These are phyloP conservation scores for Stentor roeselii DNA, from an alignment of 73 alveolate genomes.

Conservation along the genomic window DNA sequence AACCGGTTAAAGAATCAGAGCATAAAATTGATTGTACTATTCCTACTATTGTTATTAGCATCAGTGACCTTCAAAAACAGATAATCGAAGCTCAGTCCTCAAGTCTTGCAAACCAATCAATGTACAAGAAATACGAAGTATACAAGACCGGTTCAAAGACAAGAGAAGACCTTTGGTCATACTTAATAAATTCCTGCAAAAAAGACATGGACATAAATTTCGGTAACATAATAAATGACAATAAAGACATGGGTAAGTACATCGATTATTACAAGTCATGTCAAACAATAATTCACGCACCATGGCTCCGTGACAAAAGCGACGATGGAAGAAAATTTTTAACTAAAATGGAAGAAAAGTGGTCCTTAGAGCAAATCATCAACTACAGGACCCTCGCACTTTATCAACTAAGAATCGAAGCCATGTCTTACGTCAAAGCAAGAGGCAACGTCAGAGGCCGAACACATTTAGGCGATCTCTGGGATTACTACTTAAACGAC, in stretches of 20 bases:
- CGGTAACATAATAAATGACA: background rate
- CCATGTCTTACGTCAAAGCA: slow-evolving; percentile 26
- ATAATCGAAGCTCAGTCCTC: background rate
- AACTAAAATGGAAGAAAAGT: slow-evolving; percentile 1
- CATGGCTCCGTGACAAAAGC: background rate
- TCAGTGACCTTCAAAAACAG: slow-evolving; percentile 23
- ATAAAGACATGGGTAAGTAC: background rate
- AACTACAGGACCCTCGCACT: slow-evolving; percentile 12
- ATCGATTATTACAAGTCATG: background rate
- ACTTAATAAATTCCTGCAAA: background rate
- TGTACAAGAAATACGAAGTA: background rate
- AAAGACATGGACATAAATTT: background rate
- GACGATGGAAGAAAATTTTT: background rate
- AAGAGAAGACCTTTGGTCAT: slow-evolving; percentile 3
- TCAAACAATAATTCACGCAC: slow-evolving; percentile 20
- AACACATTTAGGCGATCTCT: slow-evolving; percentile 29
- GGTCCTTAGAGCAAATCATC: slow-evolving; percentile 6
- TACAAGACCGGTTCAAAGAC: background rate
- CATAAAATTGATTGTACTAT: background rate
- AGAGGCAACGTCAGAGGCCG: slow-evolving; percentile 10
- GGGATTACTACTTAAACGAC: slow-evolving; percentile 27
- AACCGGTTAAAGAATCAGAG: background rate
- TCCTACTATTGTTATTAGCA: background rate
- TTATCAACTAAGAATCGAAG: slow-evolving; percentile 17
- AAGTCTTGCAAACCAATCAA: background rate